Evolutionary conservation across 2,329 filamentous ascomycete genomes (phyloP).

Genomic region (Pseudocercospora musae): DNA sequence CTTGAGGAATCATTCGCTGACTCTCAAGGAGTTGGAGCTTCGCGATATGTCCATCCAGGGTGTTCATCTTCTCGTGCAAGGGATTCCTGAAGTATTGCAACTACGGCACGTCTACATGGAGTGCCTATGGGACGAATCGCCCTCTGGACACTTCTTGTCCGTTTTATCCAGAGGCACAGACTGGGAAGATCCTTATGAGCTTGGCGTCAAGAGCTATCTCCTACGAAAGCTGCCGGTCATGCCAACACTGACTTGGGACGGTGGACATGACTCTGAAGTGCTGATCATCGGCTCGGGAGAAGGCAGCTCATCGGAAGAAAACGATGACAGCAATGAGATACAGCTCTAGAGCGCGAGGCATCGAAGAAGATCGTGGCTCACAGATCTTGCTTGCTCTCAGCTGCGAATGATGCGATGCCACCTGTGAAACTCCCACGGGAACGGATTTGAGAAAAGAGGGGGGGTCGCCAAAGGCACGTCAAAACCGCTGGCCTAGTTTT

Average conservation of each 20-base stretch:
- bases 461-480: not conserved
- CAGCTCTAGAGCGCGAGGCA: no score
- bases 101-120: slow-evolving; percentile 26
- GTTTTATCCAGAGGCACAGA: slow-evolving; percentile 18
- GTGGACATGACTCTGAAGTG: slow-evolving; percentile 5
- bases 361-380: no score
- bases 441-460: not conserved
- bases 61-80: slow-evolving; percentile 15
- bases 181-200: slow-evolving; percentile 13
- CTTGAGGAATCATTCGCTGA: slow-evolving; percentile 15
- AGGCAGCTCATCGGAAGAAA: not conserved
- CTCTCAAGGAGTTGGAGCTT: slow-evolving; percentile 12
- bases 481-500: not conserved
- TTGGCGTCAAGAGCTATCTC: slow-evolving; percentile 17
- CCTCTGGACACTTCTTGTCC: slow-evolving; percentile 10
- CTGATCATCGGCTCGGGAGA: not conserved
- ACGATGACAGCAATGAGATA: not conserved
- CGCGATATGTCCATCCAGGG: slow-evolving; percentile 20
- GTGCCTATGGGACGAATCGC: slow-evolving; percentile 21
- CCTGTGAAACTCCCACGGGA: no score
- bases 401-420: no score
- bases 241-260: slow-evolving; percentile 11
- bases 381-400: no score
- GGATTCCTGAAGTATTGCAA: slow-evolving; percentile 21
- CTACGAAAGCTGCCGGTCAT: slow-evolving; percentile 8